These are phyloP conservation scores for Cercospora zeina DNA, from an alignment of 2,329 filamentous ascomycete genomes.

Conservation along the genomic window DNA sequence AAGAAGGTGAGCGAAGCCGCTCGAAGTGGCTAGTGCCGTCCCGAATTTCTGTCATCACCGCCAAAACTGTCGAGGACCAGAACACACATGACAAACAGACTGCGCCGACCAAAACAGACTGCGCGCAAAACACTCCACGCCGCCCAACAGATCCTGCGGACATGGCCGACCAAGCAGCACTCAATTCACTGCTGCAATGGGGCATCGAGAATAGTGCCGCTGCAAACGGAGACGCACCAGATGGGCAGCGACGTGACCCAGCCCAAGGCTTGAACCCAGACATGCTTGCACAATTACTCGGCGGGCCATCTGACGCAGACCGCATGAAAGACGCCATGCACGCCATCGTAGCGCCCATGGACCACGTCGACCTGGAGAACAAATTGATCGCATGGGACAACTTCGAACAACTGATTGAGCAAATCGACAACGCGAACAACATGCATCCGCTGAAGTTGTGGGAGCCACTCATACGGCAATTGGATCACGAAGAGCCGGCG, in stretches of 20 bases:
- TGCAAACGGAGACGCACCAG: conserved; percentile 40
- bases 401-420: conserved; percentile 88
- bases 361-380: conserved; percentile 67
- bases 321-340: conserved; percentile 85
- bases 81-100: neutral
- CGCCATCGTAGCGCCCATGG: conserved; percentile 61
- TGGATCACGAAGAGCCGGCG: conserved; percentile 68
- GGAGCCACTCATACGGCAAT: conserved; percentile 71
- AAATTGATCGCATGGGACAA: conserved; percentile 89
- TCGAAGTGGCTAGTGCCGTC: conserved; percentile 26
- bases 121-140: neutral
- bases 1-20: conserved; percentile 24
- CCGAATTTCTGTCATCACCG: conserved; percentile 17
- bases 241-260: conserved; percentile 41
- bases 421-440: conserved; percentile 96
- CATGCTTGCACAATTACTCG: conserved; percentile 71
- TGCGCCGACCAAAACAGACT: neutral
- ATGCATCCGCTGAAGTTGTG: conserved; percentile 76
- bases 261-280: conserved; percentile 62
- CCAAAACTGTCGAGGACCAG: conserved; percentile 6
- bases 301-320: conserved; percentile 85
- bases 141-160: neutral
- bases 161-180: conserved; percentile 38
- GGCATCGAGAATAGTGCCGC: conserved; percentile 63
- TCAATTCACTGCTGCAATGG: conserved; percentile 82